Evolutionary conservation across 1,139 yeast genomes (phyloP).

Genomic region (Lodderomyces metapsilosis): DNA sequence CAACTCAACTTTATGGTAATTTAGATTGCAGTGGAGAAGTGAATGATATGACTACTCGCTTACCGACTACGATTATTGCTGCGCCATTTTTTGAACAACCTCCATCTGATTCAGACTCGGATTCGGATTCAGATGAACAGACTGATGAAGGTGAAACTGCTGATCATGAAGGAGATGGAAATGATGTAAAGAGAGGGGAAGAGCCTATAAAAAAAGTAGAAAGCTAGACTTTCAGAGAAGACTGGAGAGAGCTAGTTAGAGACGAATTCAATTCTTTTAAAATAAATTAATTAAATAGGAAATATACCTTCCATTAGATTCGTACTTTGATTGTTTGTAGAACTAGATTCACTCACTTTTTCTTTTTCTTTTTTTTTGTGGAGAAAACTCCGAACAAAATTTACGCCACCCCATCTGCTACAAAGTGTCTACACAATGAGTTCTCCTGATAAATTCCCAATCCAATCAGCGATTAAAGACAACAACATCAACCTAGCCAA

Average conservation of each 20-base stretch:
- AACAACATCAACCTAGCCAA: constrained; percentile 51
- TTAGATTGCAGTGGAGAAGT: neutral
- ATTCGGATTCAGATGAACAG: constrained; percentile 3
- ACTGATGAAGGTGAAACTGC: constrained; percentile 1
- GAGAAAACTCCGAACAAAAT: neutral
- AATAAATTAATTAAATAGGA: too few species aligned
- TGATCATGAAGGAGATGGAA: constrained; percentile 2
- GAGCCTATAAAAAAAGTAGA: neutral
- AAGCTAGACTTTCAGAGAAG: too few species aligned
- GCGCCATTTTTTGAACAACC: constrained; percentile 42
- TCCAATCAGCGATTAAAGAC: constrained; percentile 63
- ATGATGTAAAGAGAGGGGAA: neutral
- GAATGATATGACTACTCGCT: constrained; percentile 7
- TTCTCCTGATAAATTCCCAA: constrained; percentile 17
- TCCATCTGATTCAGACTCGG: constrained; percentile 35
- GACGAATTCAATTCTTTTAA: too few species aligned
- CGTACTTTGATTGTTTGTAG: too few species aligned
- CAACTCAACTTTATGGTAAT: neutral
- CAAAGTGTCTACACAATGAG: neutral
- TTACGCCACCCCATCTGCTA: neutral
- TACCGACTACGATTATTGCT: constrained; percentile 25
- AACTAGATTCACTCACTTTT: too few species aligned
- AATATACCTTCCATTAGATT: too few species aligned
- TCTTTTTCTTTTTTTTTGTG: too few species aligned
- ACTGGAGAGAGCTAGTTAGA: too few species aligned